Evolutionary conservation across 2,329 filamentous ascomycete species (phyloP).

Genomic region (Pestalotiopsis sp.): DNA sequence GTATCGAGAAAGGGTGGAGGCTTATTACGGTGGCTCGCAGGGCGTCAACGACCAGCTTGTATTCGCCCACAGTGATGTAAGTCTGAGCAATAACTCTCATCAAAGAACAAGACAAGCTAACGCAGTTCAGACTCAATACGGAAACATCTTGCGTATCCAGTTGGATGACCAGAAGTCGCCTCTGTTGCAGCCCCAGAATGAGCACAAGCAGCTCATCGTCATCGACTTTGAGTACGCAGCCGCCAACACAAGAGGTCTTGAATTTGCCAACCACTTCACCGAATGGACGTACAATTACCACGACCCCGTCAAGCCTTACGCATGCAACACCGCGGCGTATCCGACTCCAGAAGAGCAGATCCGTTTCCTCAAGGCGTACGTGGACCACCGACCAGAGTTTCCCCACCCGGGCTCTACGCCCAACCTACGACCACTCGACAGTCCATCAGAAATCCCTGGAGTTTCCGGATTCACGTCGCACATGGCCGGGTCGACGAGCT

Average conservation of each 20-base stretch:
- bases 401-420: conserved; percentile 55
- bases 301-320: conserved; percentile 64
- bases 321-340: conserved; percentile 70
- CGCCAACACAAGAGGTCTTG: conserved; percentile 81
- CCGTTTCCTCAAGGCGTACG: conserved; percentile 83
- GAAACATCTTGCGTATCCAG: conserved; percentile 82
- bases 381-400: conserved; percentile 76
- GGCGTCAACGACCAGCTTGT: conserved; percentile 75
- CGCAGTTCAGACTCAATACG: conserved; percentile 83
- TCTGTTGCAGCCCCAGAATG: conserved; percentile 83
- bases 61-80: conserved; percentile 97
- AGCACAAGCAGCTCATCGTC: conserved; percentile 94
- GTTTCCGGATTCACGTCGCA: conserved; percentile 39
- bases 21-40: conserved; percentile 67
- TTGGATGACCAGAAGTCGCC: conserved; percentile 77
- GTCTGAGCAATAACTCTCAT: conserved; percentile 29
- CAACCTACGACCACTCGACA: conserved; percentile 45
- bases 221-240: conserved; percentile 98
- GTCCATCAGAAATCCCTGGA: conserved; percentile 38
- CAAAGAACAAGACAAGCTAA: conserved; percentile 9
- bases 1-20: conserved; percentile 75
- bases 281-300: conserved; percentile 99
- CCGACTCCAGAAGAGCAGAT: conserved; percentile 80
- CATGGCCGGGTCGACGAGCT: conserved; percentile 42
- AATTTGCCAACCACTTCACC: conserved; percentile 97